Conservation (phyloP, 75 land plant genomes). For the Cupressus sempervirens region DNA sequence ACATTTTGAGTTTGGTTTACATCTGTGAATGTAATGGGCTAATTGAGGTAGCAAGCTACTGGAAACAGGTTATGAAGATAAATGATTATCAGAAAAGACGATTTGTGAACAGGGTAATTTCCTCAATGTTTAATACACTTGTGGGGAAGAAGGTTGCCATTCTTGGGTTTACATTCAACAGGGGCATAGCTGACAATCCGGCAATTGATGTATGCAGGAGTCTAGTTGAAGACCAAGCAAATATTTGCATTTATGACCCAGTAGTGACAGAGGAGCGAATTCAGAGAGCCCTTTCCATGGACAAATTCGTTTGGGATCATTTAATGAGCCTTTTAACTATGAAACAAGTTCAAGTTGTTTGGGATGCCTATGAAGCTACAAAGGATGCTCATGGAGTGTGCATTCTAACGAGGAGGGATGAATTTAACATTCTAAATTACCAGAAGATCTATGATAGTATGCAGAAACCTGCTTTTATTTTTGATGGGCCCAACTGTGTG, state of each 20-base stretch:
- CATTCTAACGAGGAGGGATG: slow-evolving; percentile 67
- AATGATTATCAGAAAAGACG: slow-evolving; percentile 61
- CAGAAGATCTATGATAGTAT: slow-evolving; percentile 61
- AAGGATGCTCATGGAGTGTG: too few species aligned
- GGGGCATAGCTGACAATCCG: slow-evolving; percentile 61
- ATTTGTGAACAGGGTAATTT: slow-evolving; percentile 46
- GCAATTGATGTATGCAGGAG: slow-evolving; percentile 83
- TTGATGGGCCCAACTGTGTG: slow-evolving; percentile 65
- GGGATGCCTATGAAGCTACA: slow-evolving; percentile 51
- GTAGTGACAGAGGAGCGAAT: slow-evolving; percentile 75
- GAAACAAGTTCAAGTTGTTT: slow-evolving; percentile 45
- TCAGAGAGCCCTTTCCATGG: slow-evolving; percentile 46
- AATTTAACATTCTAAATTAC: slow-evolving; percentile 64
- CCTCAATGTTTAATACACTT: slow-evolving; percentile 59
- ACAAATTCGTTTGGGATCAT: slow-evolving; percentile 71
- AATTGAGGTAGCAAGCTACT: slow-evolving; percentile 66
- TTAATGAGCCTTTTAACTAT: slow-evolving; percentile 24
- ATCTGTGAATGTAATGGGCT: slow-evolving; percentile 77
- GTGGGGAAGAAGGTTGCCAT: slow-evolving; percentile 48
- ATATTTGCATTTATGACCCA: slow-evolving; percentile 74
- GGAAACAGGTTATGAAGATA: slow-evolving; percentile 61
- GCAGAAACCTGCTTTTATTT: slow-evolving; percentile 81
- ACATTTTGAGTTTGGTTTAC: slow-evolving; percentile 60
- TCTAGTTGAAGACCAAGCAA: slow-evolving; percentile 70
- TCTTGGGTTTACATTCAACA: slow-evolving; percentile 47